These are phyloP conservation scores for Batrachochytrium dendrobatidis DNA, from an alignment of 371 early-diverging fungal genomes.

Conservation along the genomic window DNA sequence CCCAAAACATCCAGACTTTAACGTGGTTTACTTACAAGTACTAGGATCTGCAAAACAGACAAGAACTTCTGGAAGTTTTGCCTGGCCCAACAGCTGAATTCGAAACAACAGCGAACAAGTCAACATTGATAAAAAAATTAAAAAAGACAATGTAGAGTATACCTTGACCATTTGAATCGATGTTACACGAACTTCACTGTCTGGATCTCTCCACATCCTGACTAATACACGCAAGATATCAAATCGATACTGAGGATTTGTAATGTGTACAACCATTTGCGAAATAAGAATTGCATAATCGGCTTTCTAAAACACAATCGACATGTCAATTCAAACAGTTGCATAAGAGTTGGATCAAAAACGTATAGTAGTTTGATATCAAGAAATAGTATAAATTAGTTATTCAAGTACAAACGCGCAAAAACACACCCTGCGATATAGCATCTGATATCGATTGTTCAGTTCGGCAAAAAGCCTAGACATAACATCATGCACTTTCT, in stretches of 20 bases:
- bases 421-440: slow-evolving; percentile 30
- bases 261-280: slow-evolving; percentile 22
- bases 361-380: too few relatives aligned
- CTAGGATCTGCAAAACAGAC: neutral
- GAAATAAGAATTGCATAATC: slow-evolving; percentile 34
- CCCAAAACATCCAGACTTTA: too few relatives aligned
- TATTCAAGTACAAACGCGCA: too few relatives aligned
- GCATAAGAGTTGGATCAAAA: too few relatives aligned
- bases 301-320: slow-evolving; percentile 38
- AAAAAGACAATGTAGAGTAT: neutral
- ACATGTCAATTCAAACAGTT: too few relatives aligned
- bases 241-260: slow-evolving; percentile 14
- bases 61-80: neutral
- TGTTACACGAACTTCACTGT: slow-evolving; percentile 38
- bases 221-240: slow-evolving; percentile 29
- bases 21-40: too few relatives aligned
- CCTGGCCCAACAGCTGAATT: neutral
- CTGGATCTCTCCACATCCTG: slow-evolving; percentile 40
- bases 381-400: too few relatives aligned
- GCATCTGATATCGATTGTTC: slow-evolving; percentile 11
- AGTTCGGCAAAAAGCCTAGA: slow-evolving; percentile 16
- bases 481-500: neutral
- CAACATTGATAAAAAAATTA: neutral
- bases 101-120: neutral
- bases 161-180: slow-evolving; percentile 39